phyloP scores from a whole-genome alignment of 1,284 basidiomycete genomes.

The Earliella scabrosa region DNA sequence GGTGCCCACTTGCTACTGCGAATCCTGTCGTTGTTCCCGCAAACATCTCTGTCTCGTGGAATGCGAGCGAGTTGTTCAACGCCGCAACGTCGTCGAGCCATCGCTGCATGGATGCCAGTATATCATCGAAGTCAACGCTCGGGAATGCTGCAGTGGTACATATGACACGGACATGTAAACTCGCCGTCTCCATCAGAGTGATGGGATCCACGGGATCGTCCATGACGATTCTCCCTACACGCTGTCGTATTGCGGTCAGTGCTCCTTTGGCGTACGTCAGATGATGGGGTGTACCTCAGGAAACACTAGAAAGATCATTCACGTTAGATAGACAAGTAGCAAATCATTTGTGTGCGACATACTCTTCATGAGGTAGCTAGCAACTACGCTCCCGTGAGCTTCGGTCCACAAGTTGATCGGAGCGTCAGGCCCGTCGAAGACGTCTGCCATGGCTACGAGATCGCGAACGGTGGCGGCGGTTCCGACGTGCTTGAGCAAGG shows the following conservation, averaged over 20 bases:
- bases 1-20: too few species aligned
- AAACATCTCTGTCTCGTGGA: too few species aligned
- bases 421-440: slow-evolving; percentile 10
- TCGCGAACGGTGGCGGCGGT: slow-evolving; percentile 14
- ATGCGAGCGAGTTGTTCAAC: too few species aligned
- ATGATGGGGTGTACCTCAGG: slow-evolving; percentile 1
- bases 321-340: too few species aligned
- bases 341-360: neutral
- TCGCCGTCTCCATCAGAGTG: neutral
- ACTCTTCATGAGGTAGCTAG: slow-evolving; percentile 9
- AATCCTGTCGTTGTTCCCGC: too few species aligned
- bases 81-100: too few species aligned
- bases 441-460: slow-evolving; percentile 11
- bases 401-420: slow-evolving; percentile 7
- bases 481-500: slow-evolving; percentile 4
- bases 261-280: neutral
- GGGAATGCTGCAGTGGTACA: too few species aligned
- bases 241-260: neutral
- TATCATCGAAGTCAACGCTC: too few species aligned
- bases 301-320: too few species aligned
- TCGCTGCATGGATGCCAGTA: too few species aligned
- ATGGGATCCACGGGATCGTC: neutral
- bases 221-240: neutral
- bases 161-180: neutral
- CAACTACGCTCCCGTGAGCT: slow-evolving; percentile 4